Base-by-base conservation (phyloP, 1,284 basidiomycete species). In the Phellopilus nigrolimitatus region DNA sequence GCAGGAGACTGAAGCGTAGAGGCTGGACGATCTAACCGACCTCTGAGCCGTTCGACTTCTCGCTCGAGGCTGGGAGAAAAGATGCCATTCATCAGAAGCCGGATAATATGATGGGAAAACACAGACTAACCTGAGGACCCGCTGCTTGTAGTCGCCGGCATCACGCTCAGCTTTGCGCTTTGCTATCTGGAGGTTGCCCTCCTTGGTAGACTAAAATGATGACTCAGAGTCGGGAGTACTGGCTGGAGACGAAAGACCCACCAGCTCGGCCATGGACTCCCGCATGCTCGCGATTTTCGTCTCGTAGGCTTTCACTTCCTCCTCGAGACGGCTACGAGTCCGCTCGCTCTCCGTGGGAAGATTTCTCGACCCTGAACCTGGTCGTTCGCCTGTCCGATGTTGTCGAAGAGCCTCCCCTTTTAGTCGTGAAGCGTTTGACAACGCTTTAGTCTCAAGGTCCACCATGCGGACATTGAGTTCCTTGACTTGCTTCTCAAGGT, bases 401-500 rank as follows among this genome's bases (percentile, higher is more conserved):
- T 70, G 61, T 17, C 76, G 71, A 1, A 71, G 70, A 39, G 67
- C 73, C 24, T 74, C 75, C 47, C 67, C 73, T 66, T 73, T 80
- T 49, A 78, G 72, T 46, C 83, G 75, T n/a, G 86, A 80, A 13
- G 79, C 78, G 54, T 65, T 79, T 6, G 80, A 66, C 58, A 88
- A 83, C 1, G 88, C 83, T 60, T 76, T 84, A 0, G 88, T 88
- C 64, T 91, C 90, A 9, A 91, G 71, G 60, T 91, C 89, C 6
- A 89, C 82, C 53, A 91, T 80, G 27, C 82, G 83, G 31, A 89
- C 75, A 53, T 90, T 88, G 28, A 91, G 69, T 44, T 91, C 87
- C 62, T 91, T 91, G 61, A 87, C 74, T 64, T 90, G 84, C 61
- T 88, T 90, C 70, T 91, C 88, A 17, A 92, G 72, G 54, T 74